Evolutionary conservation across 2,329 filamentous ascomycete species (phyloP).

Genomic region (Neobulgaria alba): DNA sequence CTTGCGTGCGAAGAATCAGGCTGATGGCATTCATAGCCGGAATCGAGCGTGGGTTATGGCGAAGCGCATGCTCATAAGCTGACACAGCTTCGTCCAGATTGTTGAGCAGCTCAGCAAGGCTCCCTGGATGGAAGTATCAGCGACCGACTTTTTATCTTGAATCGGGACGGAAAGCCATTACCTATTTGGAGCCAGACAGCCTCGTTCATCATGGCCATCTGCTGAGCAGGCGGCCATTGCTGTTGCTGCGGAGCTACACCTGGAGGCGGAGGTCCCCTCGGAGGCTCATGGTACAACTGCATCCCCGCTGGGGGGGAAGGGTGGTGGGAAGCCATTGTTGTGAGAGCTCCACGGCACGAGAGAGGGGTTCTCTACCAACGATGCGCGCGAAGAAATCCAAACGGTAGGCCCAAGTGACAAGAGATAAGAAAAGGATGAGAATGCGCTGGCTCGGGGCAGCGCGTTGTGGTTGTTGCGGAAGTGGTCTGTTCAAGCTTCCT

Average conservation of each 20-base stretch:
- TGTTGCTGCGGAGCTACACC: slow-evolving; percentile 22
- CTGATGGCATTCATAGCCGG: slow-evolving; percentile 92
- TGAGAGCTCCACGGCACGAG: not conserved
- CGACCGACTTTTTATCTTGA: not conserved
- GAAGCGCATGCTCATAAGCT: slow-evolving; percentile 83
- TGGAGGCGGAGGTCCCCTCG: slow-evolving; percentile 23
- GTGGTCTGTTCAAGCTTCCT: too few relatives aligned
- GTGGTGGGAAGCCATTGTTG: slow-evolving; percentile 28
- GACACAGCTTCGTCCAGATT: slow-evolving; percentile 82
- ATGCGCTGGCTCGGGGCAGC: too few relatives aligned
- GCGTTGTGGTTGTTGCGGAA: too few relatives aligned
- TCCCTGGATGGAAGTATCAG: slow-evolving; percentile 45
- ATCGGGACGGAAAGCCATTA: slow-evolving; percentile 35
- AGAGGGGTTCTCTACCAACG: not conserved
- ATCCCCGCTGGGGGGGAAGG: slow-evolving; percentile 48
- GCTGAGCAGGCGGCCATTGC: slow-evolving; percentile 48
- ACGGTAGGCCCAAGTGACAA: too few relatives aligned
- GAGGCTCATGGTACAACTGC: slow-evolving; percentile 30
- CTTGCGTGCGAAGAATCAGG: slow-evolving; percentile 80
- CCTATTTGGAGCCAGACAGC: slow-evolving; percentile 87
- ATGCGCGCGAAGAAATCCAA: not conserved
- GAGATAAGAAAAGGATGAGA: too few relatives aligned
- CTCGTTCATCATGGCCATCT: slow-evolving; percentile 74
- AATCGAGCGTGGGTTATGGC: slow-evolving; percentile 81
- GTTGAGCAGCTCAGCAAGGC: slow-evolving; percentile 77